These are phyloP conservation scores for Tricholoma bakamatsutake DNA, from an alignment of 768 basidiomycete genomes.

Conservation along the genomic window DNA sequence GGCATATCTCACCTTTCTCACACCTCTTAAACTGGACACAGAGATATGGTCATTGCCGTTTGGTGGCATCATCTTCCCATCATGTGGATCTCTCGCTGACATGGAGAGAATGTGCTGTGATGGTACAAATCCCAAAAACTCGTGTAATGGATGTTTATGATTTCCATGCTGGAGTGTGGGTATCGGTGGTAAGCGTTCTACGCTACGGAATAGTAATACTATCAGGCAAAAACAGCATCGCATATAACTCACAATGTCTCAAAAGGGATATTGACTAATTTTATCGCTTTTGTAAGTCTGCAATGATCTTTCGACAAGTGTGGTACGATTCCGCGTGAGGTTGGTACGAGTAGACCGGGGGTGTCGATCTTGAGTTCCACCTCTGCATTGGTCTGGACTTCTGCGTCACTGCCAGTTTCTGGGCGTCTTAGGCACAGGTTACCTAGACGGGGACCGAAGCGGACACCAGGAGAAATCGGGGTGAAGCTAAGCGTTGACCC, in stretches of 20 bases:
- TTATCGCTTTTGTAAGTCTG: not conserved
- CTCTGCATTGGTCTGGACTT: not conserved
- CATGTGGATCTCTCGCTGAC: constrained; percentile 59
- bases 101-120: constrained; percentile 35
- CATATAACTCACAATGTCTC: constrained; percentile 3
- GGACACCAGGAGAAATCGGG: not conserved
- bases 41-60: constrained; percentile 57
- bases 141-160: not conserved
- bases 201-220: not conserved
- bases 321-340: not conserved
- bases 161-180: not conserved
- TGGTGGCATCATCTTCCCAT: constrained; percentile 63
- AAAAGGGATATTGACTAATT: not conserved
- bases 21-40: constrained; percentile 59
- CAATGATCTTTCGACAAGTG: constrained; percentile 2
- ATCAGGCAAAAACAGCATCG: not conserved
- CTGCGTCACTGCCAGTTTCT: not conserved
- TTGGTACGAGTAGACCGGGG: constrained; percentile 1
- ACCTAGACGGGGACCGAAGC: not conserved
- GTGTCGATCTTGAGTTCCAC: constrained; percentile 1
- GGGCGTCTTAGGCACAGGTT: not conserved
- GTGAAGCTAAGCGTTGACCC: not conserved
- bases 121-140: constrained; percentile 1
- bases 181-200: not conserved
- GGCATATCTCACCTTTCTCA: constrained; percentile 50